These are phyloP conservation scores for Lentinula sp. DNA, from an alignment of 768 basidiomycete genomes.

Conservation along the genomic window DNA sequence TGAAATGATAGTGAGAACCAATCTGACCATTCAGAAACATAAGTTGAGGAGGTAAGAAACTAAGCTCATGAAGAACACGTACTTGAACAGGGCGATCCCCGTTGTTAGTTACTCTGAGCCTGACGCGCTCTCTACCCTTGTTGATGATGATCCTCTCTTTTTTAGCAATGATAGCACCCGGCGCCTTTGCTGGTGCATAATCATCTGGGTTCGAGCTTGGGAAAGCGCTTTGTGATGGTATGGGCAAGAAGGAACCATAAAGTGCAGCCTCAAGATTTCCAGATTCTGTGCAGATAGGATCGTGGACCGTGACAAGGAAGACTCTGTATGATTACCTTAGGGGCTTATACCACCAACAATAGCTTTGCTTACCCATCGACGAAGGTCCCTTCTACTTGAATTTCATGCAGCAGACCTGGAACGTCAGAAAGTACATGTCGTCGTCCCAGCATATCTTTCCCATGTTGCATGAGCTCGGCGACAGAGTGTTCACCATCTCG, in stretches of 20 bases:
- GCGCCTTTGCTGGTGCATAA: conserved; percentile 48
- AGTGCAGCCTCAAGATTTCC: conserved; percentile 80
- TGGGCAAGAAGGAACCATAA: conserved; percentile 91
- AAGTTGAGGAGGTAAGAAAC: not conserved
- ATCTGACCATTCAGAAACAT: conserved; percentile 37
- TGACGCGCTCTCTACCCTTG: conserved; percentile 59
- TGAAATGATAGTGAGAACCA: conserved; percentile 93
- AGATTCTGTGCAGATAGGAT: conserved; percentile 82
- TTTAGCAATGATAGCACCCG: conserved; percentile 72
- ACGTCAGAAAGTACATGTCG: conserved; percentile 87
- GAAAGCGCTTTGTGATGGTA: conserved; percentile 64
- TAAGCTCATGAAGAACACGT: conserved; percentile 11
- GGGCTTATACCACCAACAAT: not conserved
- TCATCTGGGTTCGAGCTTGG: conserved; percentile 42
- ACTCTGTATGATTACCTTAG: conserved; percentile 37
- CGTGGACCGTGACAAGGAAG: conserved; percentile 96
- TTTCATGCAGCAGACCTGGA: conserved; percentile 66
- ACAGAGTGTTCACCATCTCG: conserved; percentile 87
- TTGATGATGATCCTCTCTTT: conserved; percentile 72
- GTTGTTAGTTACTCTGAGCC: conserved; percentile 77
- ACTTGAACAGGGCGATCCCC: conserved; percentile 95
- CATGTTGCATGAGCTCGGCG: conserved; percentile 88
- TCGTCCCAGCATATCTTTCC: conserved; percentile 82
- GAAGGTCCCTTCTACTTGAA: conserved; percentile 95
- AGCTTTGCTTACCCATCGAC: conserved; percentile 58